Conservation (phyloP, 345 rosid genomes). For the Turritis glabra region DNA sequence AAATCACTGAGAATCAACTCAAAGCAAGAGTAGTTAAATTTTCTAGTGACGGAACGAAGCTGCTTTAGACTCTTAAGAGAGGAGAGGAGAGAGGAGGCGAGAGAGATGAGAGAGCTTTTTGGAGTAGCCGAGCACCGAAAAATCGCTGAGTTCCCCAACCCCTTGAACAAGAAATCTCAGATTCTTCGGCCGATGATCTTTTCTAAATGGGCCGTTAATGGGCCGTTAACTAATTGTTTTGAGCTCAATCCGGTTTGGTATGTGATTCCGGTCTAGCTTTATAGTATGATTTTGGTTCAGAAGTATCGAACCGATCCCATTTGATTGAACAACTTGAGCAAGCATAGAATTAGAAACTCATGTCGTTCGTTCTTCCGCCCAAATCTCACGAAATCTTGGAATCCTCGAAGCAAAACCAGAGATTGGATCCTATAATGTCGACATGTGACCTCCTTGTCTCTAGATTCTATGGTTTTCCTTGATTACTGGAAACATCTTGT, state of each 20-base stretch:
- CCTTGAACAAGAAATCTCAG: conserved; percentile 45
- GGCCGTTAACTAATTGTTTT: conserved; percentile 9
- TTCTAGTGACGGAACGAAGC: conserved; percentile 12
- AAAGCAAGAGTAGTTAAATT: not conserved
- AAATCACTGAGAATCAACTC: not conserved
- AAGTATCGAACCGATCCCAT: conserved; percentile 5
- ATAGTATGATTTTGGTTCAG: not conserved
- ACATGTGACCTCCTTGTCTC: not conserved
- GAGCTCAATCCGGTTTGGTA: not conserved
- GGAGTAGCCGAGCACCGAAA: conserved; percentile 26
- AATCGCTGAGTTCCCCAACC: conserved; percentile 24
- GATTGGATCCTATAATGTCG: conserved; percentile 1
- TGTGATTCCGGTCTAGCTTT: not conserved
- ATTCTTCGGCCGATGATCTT: conserved; percentile 28
- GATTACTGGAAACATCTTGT: not conserved
- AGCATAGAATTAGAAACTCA: not conserved
- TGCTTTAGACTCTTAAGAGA: not conserved
- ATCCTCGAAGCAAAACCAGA: not conserved
- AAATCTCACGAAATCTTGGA: not conserved
- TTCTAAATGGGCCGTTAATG: conserved; percentile 25
- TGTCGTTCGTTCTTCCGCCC: not conserved
- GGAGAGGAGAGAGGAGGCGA: not conserved
- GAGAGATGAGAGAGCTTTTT: conserved; percentile 12
- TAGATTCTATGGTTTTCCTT: not conserved
- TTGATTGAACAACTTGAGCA: not conserved